phyloP scores from a whole-genome alignment of 352 stramenopile species.

The Saprolegnia diclina region DNA sequence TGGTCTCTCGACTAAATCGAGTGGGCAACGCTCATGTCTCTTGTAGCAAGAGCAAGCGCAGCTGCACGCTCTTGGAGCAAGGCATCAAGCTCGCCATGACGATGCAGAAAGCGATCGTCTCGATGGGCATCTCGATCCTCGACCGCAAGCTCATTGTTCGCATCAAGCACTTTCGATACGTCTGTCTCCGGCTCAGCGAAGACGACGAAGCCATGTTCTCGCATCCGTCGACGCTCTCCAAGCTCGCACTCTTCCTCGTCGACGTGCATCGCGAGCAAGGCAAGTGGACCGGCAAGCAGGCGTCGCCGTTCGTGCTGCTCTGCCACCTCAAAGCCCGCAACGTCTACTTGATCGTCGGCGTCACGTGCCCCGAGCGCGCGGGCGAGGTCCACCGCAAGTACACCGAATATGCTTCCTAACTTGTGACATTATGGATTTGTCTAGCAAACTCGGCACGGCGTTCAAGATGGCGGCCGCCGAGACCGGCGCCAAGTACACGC shows the following conservation, averaged over 20 bases:
- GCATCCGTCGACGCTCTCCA: constrained; percentile 90
- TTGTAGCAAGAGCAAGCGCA: constrained; percentile 28
- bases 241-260: constrained; percentile 92
- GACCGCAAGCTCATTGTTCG: constrained; percentile 92
- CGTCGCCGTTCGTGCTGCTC: constrained; percentile 74
- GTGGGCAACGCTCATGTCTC: background rate
- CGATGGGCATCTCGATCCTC: constrained; percentile 92
- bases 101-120: constrained; percentile 91
- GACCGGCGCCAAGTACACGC: constrained; percentile 88
- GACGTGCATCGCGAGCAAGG: constrained; percentile 93
- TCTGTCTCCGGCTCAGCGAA: constrained; percentile 86
- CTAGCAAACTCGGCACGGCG: constrained; percentile 85
- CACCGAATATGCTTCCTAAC: constrained; percentile 27
- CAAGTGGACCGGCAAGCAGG: constrained; percentile 87
- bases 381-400: constrained; percentile 87
- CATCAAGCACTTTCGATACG: constrained; percentile 96
- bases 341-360: constrained; percentile 93
- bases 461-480: constrained; percentile 92
- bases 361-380: constrained; percentile 86
- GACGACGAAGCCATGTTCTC: constrained; percentile 87
- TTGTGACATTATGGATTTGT: background rate
- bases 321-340: constrained; percentile 84
- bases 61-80: constrained; percentile 82
- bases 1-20: constrained; percentile 31
- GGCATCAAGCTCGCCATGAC: constrained; percentile 94